These are phyloP conservation scores for Papiliotrema laurentii DNA, from an alignment of 1,284 basidiomycete genomes.

Conservation along the genomic window DNA sequence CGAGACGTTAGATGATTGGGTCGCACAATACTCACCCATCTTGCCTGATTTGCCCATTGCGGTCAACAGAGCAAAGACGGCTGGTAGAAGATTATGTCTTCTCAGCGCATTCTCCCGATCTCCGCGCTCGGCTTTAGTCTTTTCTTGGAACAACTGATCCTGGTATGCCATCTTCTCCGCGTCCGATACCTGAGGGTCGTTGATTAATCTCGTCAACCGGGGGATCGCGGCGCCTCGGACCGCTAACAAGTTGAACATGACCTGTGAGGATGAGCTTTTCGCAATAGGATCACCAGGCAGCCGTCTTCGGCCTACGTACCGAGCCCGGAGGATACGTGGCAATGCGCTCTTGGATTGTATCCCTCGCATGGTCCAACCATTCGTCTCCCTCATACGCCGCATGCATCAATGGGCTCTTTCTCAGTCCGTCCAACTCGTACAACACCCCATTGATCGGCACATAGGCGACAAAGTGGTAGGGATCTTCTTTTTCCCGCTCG, in stretches of 20 bases:
- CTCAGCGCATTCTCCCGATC: conserved; percentile 56
- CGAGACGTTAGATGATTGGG: not conserved
- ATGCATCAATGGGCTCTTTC: conserved; percentile 71
- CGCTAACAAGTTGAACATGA: conserved; percentile 86
- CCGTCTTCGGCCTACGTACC: conserved; percentile 51
- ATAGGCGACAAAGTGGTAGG: conserved; percentile 91
- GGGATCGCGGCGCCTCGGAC: conserved; percentile 74
- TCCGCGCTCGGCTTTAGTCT: conserved; percentile 71
- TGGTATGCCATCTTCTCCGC: conserved; percentile 53
- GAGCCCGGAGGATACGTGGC: conserved; percentile 77
- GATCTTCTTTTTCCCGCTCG: conserved; percentile 71
- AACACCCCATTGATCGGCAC: conserved; percentile 73
- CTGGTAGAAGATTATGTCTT: conserved; percentile 41
- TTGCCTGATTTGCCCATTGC: conserved; percentile 33
- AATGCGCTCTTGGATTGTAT: conserved; percentile 78
- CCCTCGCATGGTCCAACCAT: conserved; percentile 74
- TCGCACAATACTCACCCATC: conserved; percentile 17
- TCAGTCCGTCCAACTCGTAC: conserved; percentile 88
- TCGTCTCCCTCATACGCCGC: conserved; percentile 63
- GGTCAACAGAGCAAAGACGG: conserved; percentile 36
- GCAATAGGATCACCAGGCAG: too few species aligned
- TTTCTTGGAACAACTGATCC: conserved; percentile 67
- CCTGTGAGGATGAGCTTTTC: conserved; percentile 49
- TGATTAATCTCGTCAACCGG: conserved; percentile 58
- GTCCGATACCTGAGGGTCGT: conserved; percentile 52